Evolutionary conservation across 148 eudicot genomes (phyloP), one percentile per base, ranked within the genome.

Genomic region (Persicaria maculosa): DNA sequence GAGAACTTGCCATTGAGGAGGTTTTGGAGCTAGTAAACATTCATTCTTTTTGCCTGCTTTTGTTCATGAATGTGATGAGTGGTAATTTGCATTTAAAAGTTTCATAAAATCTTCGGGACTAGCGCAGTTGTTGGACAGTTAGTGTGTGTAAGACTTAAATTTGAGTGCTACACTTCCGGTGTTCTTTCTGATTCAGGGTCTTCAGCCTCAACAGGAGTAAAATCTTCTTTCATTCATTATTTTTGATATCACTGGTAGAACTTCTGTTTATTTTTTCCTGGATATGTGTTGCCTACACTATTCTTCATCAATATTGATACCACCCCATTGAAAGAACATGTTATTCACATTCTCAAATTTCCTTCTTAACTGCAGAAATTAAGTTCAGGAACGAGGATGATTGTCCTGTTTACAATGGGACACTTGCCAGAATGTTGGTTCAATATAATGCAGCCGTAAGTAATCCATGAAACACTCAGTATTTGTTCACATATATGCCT

Each of bases 401-500:
- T 48, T 47, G 61, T 43, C 80, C 91, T 15, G 47, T 69, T 57
- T 96, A 86, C 80, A 88, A 92, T 83, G 94, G 83, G 44, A 90
- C 95, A 4, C 88, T 96, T 76, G 89, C 91, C 69, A 81, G 73
- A 73, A 90, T 79, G 44, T 74, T 96, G 86, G 99, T 90, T 53
- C 90, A 88, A 75, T 96, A 92, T 84, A 87, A 96, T 70, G 86
- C 97, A 61, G 97, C 97, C 12, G 97, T 95, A 81, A 86, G 97
- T 84, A 77, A 70, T 73, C 5, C 45, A 14, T 71, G 53, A 71
- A 71, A 71, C 50, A 1, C 31, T 12, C 17, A 9, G 17, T 20
- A 68, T 67, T 17, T 67, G 44, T 67, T 4, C 48, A 68, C 40
- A 31, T 31, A 31, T 31, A 31, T 43, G 50, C 40, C 47, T 68